Evolutionary conservation across 2,329 filamentous ascomycete genomes (phyloP).

Genomic region (Lojkania enalia): DNA sequence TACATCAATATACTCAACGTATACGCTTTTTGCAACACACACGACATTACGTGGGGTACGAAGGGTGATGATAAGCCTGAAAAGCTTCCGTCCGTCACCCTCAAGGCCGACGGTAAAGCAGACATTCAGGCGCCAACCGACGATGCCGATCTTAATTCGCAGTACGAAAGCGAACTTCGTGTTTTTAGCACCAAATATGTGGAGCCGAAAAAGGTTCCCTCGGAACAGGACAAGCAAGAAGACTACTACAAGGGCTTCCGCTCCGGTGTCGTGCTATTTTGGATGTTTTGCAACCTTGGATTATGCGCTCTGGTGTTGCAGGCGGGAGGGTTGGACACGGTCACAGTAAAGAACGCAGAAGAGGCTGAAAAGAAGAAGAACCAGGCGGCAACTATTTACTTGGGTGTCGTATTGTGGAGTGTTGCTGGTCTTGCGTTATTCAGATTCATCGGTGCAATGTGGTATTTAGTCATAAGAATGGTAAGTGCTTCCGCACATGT

Average conservation of each 20-base stretch:
- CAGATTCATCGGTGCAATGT: conserved; percentile 84
- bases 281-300: conserved; percentile 96
- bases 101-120: conserved; percentile 93
- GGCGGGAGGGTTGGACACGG: conserved; percentile 77
- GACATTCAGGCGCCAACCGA: conserved; percentile 85
- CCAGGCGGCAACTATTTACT: conserved; percentile 75
- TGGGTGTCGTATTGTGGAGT: conserved; percentile 85
- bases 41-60: conserved; percentile 97
- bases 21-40: conserved; percentile 97
- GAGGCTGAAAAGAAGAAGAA: conserved; percentile 51
- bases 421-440: conserved; percentile 83
- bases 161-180: conserved; percentile 83
- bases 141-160: conserved; percentile 90
- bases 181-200: conserved; percentile 75
- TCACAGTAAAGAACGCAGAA: conserved; percentile 43
- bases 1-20: conserved; percentile 99
- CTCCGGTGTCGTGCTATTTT: conserved; percentile 85
- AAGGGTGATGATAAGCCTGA: conserved; percentile 97
- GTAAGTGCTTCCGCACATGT: conserved; percentile 29
- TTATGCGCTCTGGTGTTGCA: conserved; percentile 85
- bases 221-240: conserved; percentile 79
- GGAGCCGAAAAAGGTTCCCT: conserved; percentile 66
- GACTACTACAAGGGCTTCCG: conserved; percentile 98
- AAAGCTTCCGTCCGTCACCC: conserved; percentile 82
- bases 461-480: conserved; percentile 74